phyloP scores from a whole-genome alignment of 139 green algal genomes.

The Haematococcus lacustris region DNA sequence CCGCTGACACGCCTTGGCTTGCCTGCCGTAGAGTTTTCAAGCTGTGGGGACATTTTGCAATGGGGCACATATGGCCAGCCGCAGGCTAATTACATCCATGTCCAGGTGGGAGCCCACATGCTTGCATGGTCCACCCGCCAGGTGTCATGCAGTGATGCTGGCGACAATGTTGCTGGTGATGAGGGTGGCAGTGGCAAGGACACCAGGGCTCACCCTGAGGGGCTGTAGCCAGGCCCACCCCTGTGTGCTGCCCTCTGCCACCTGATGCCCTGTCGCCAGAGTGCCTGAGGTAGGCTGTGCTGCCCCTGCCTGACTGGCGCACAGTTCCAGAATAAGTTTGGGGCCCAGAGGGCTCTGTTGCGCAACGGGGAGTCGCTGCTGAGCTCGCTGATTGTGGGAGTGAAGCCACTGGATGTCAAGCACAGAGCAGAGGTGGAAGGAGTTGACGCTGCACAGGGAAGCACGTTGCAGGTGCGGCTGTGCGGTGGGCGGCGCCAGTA shows the following conservation, averaged over 20 bases:
- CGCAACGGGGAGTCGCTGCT: slow-evolving; percentile 39
- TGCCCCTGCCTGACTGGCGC: too few relatives aligned
- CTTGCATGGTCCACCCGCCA: too few relatives aligned
- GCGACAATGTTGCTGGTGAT: too few relatives aligned
- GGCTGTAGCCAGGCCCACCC: too few relatives aligned
- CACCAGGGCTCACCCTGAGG: too few relatives aligned
- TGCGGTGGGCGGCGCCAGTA: background rate
- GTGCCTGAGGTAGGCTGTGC: too few relatives aligned
- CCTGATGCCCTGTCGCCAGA: too few relatives aligned
- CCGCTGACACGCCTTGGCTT: background rate
- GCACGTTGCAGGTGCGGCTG: background rate
- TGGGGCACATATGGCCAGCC: slow-evolving; percentile 44
- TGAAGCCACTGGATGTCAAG: slow-evolving; percentile 42
- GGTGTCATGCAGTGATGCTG: too few relatives aligned
- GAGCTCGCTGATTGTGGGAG: slow-evolving; percentile 39
- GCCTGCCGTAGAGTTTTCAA: slow-evolving; percentile 30
- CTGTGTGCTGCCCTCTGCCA: too few relatives aligned
- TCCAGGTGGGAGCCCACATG: slow-evolving; percentile 12
- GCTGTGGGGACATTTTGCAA: slow-evolving; percentile 48
- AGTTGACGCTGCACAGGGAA: background rate
- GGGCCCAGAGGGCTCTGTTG: slow-evolving; percentile 41
- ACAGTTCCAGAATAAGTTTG: slow-evolving; percentile 52
- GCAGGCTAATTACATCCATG: slow-evolving; percentile 45
- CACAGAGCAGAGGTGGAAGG: slow-evolving; percentile 17
- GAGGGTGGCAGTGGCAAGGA: too few relatives aligned